Conservation (phyloP, 2,329 filamentous ascomycete species). For the Didymellaceae sp. region DNA sequence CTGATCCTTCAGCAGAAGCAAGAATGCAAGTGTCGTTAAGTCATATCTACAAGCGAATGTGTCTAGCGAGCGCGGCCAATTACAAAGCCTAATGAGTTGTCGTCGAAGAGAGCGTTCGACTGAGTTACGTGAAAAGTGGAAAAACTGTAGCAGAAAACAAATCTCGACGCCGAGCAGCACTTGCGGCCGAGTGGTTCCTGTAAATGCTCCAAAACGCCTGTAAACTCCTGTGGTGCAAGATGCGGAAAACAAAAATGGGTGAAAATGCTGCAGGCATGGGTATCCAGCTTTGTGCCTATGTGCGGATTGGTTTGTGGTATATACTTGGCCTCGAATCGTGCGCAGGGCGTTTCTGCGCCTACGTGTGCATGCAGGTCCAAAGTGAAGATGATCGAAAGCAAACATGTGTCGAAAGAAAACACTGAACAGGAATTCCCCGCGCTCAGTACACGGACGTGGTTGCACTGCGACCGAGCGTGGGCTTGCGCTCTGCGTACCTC, state of each 20-base stretch:
- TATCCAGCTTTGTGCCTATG: constrained; percentile 14
- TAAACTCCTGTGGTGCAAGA: neutral
- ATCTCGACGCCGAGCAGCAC: constrained; percentile 14
- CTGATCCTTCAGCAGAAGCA: no score
- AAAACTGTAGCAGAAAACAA: neutral
- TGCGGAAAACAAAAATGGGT: neutral
- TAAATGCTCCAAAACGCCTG: constrained; percentile 15
- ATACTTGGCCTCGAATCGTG: constrained; percentile 1
- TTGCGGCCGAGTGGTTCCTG: constrained; percentile 8
- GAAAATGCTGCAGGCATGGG: constrained; percentile 1
- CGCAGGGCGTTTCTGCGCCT: neutral
- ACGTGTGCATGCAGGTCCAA: neutral
- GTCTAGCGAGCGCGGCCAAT: constrained; percentile 11
- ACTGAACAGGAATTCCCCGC: neutral
- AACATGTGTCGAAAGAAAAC: neutral
- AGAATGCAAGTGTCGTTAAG: constrained; percentile 5
- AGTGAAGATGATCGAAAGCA: constrained; percentile 1
- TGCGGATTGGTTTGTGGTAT: constrained; percentile 11
- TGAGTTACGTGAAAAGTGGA: neutral
- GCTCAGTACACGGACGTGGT: constrained; percentile 41
- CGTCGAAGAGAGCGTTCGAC: neutral
- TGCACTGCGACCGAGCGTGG: constrained; percentile 30
- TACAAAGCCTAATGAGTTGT: neutral
- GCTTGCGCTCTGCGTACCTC: constrained; percentile 33
- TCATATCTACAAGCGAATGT: constrained; percentile 20